Conservation (phyloP, 1,284 basidiomycete genomes). For the Ganoderma leucocontextum region DNA sequence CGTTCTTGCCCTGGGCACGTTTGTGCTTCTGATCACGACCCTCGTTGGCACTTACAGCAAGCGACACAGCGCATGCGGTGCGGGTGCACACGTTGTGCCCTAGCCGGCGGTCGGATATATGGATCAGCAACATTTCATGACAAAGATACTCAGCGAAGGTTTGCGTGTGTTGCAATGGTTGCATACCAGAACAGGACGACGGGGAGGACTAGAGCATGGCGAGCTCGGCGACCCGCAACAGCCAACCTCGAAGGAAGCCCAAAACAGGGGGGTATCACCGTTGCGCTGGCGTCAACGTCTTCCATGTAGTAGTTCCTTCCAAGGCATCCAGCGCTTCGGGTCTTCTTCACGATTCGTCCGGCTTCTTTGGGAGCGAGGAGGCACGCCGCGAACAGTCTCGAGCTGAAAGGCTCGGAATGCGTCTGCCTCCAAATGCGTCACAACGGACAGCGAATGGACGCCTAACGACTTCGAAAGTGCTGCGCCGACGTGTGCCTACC, state of each 20-base stretch:
- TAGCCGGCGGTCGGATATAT: neutral
- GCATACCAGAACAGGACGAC: neutral
- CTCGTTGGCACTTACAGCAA: conserved; percentile 6
- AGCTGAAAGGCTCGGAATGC: conserved; percentile 8
- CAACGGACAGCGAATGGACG: conserved; percentile 23
- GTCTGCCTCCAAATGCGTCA: conserved; percentile 3
- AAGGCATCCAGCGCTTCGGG: conserved; percentile 6
- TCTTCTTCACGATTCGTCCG: conserved; percentile 8
- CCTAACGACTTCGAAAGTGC: conserved; percentile 14
- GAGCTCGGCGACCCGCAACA: neutral
- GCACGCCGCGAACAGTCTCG: conserved; percentile 25
- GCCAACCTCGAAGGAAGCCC: neutral
- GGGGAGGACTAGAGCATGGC: neutral
- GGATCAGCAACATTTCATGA: neutral
- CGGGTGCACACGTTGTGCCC: neutral
- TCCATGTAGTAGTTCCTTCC: neutral
- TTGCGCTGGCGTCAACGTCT: neutral
- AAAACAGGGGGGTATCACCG: neutral
- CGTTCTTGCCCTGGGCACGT: neutral
- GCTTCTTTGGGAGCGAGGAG: conserved; percentile 8
- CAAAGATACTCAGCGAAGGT: neutral
- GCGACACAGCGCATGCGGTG: neutral
- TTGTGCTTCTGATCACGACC: neutral
- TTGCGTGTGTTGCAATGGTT: conserved; percentile 2
- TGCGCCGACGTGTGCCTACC: conserved; percentile 1